A percentile compares a stretch with the other conserved stretches of the same genome.
phyloP scores from a whole-genome alignment of 2,329 filamentous ascomycete genomes.

The Tolypocladium sp. region DNA sequence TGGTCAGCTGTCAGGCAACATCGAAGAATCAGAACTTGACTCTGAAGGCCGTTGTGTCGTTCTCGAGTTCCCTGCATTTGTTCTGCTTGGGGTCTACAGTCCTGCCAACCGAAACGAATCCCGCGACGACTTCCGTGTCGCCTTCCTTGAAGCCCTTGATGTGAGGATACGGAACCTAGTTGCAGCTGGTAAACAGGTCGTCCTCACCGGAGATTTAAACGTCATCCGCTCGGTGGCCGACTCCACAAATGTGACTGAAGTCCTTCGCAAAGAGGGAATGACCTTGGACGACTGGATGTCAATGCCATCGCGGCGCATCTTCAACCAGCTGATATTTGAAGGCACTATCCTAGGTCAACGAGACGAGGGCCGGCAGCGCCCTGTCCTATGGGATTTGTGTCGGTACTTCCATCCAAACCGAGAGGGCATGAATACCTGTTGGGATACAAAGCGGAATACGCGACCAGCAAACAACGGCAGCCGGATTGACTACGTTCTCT shows the following conservation, averaged over 20 bases:
- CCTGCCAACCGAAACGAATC: constrained; percentile 82
- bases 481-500: constrained; percentile 89
- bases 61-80: constrained; percentile 89
- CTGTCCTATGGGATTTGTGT: constrained; percentile 76
- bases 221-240: constrained; percentile 63
- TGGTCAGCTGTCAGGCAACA: constrained; percentile 51
- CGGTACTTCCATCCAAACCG: constrained; percentile 72
- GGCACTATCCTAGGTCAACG: constrained; percentile 58
- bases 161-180: constrained; percentile 76
- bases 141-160: constrained; percentile 74
- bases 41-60: constrained; percentile 87
- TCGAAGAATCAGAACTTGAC: constrained; percentile 69
- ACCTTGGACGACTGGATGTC: constrained; percentile 65
- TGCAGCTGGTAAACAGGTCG: constrained; percentile 70
- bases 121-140: constrained; percentile 71
- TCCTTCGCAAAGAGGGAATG: constrained; percentile 59
- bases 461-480: constrained; percentile 90
- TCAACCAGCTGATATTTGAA: constrained; percentile 76
- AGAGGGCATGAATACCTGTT: constrained; percentile 91
- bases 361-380: constrained; percentile 59
- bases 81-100: constrained; percentile 85
- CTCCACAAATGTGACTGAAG: constrained; percentile 63
- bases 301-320: constrained; percentile 61
- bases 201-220: constrained; percentile 85
- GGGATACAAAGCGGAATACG: constrained; percentile 92